Percentiles rank a stretch among this genome's conserved stretches.
Conservation (phyloP, 495 filamentous ascomycete genomes). For the Aspergillus homomorphus region DNA sequence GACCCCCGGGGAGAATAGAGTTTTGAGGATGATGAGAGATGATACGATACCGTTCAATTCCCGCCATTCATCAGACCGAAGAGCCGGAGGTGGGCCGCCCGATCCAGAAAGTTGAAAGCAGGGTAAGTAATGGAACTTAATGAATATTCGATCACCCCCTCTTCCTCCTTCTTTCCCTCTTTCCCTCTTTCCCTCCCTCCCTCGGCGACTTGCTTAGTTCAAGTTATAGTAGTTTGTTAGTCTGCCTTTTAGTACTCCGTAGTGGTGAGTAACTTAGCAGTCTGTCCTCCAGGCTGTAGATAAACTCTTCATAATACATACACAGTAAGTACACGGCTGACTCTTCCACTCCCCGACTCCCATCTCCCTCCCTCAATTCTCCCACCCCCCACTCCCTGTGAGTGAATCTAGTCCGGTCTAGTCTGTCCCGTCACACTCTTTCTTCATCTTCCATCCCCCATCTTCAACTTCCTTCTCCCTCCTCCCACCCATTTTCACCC, state of each 20-base stretch:
- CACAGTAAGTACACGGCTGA: constrained; percentile 12
- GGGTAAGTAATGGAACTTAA: too few relatives aligned
- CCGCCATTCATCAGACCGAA: not conserved
- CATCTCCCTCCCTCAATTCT: constrained; percentile 5
- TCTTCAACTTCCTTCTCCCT: constrained; percentile 11
- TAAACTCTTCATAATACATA: not conserved
- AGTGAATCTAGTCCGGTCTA: constrained; percentile 7
- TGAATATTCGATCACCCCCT: too few relatives aligned
- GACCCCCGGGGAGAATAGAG: not conserved
- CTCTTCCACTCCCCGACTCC: constrained; percentile 12
- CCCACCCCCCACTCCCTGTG: constrained; percentile 1
- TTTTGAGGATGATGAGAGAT: not conserved
- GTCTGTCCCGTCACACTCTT: constrained; percentile 2
- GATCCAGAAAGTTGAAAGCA: not conserved
- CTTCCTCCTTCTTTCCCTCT: not conserved
- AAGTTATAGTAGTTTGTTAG: not conserved
- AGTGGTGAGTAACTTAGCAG: too few relatives aligned
- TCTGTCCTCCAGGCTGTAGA: not conserved
- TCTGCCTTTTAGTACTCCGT: too few relatives aligned
- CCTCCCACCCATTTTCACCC: constrained; percentile 11
- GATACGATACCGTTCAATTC: not conserved
- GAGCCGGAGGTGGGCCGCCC: not conserved
- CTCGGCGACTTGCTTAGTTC: not conserved
- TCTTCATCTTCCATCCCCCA: constrained; percentile 2
- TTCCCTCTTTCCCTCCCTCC: not conserved